Conservation (phyloP, 1,139 yeast species). For the Candida sp. region DNA sequence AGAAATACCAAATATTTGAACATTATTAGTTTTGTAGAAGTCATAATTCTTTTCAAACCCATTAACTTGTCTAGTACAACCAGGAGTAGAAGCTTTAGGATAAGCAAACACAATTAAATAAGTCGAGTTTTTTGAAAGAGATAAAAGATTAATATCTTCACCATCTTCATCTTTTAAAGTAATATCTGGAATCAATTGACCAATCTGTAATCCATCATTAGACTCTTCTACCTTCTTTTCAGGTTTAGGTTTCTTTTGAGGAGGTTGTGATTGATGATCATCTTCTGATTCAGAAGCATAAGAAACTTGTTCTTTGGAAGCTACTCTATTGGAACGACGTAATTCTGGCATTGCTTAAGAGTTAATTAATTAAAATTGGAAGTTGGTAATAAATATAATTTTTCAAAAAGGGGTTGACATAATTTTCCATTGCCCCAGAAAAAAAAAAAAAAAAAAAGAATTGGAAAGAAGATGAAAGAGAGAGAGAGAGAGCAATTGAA, state of each 20-base stretch:
- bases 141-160: conserved; percentile 48
- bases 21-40: conserved; percentile 49
- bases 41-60: conserved; percentile 74
- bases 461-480: no score
- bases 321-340: conserved; percentile 53
- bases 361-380: background rate
- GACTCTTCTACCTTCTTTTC: conserved; percentile 6
- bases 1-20: conserved; percentile 62
- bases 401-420: no score
- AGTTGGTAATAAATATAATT: no score
- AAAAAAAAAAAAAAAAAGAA: no score
- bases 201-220: conserved; percentile 26
- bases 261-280: conserved; percentile 10
- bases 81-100: conserved; percentile 94
- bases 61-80: conserved; percentile 90
- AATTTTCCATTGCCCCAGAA: no score
- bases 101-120: conserved; percentile 70
- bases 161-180: conserved; percentile 65
- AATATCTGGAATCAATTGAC: conserved; percentile 70
- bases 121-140: conserved; percentile 45
- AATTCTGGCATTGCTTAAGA: conserved; percentile 38
- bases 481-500: no score
- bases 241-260: conserved; percentile 18
- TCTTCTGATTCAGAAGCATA: conserved; percentile 8
- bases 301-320: conserved; percentile 16